Base-by-base conservation (phyloP, 2,329 filamentous ascomycete genomes). In the Diaporthe humulicola region DNA sequence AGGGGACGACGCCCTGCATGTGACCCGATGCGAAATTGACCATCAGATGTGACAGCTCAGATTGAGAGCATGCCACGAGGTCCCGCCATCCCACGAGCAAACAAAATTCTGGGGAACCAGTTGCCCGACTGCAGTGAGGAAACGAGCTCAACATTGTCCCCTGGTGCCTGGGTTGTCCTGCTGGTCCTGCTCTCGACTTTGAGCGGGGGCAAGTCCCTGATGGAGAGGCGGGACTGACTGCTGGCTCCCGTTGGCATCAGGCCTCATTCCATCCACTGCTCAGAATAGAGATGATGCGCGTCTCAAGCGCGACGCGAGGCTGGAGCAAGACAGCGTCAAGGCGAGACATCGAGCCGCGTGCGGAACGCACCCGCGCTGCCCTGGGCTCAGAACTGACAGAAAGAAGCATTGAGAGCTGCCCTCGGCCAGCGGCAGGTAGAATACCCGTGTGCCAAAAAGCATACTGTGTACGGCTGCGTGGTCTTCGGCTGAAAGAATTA, bases 31-130 rank as follows among this genome's bases (percentile, higher is more conserved):
- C 14, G 64, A 40, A 54, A 17, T 33, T 64, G 40, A 15, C 25
- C 28, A 8, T 12, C 15, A 69, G 22, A 40, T 69, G 64, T 69
- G 64, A 69, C 64, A 50, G 64, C 28, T 69, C 64, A 40, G 48
- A 38, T 40, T 22, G 45, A 54, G 33, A 40, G 48, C 8, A 19
- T 38, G 45, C 2, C 45, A 52, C 45, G 61, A 52, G 17, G 10
- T 25, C 64, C 45, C 30, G 33, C 14, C n/a, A n/a, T n/a, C n/a
- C 33, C 14, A 54, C 40, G 40, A 54, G 48, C 64, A 69, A 69
- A 69, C 64, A 9, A 50, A 36, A 25, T 6, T 12, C 30, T 40
- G 45, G 33, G 38, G 45, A 52, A n/a, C n/a, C 52, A 54, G 33
- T 15, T 25, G 22, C 30, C n/a, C 15, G 33, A 28, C 45, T 30